phyloP scores from a whole-genome alignment of 768 basidiomycete genomes.

The Phylloporus scabripes region DNA sequence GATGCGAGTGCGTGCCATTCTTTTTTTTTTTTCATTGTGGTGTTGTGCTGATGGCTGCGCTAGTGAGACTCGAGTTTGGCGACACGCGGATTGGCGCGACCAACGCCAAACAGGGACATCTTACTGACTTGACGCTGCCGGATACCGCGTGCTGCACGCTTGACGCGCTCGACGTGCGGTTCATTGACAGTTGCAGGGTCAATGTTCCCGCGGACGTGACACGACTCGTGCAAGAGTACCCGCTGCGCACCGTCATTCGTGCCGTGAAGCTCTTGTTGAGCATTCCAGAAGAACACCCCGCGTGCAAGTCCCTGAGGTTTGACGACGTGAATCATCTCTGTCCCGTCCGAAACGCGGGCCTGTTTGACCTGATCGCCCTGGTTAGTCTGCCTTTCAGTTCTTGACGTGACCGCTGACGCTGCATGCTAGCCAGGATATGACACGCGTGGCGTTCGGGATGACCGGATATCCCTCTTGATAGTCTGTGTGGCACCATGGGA shows the following conservation, averaged over 20 bases:
- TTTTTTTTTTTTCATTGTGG: neutral
- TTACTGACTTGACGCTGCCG: neutral
- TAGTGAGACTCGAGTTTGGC: neutral
- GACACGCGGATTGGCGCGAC: neutral
- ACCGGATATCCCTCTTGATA: conserved; percentile 1
- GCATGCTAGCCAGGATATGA: neutral
- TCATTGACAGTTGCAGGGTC: neutral
- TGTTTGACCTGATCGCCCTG: conserved; percentile 7
- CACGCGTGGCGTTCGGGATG: neutral
- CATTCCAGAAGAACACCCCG: neutral
- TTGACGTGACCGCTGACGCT: neutral
- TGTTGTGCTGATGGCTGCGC: too few relatives aligned
- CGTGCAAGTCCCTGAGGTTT: neutral
- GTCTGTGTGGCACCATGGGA: conserved; percentile 2
- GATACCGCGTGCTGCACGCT: neutral
- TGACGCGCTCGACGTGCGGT: neutral
- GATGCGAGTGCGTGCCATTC: neutral
- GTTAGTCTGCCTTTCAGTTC: neutral
- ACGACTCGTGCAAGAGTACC: conserved; percentile 1
- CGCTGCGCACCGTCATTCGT: conserved; percentile 3
- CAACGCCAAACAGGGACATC: neutral
- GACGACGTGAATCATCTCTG: conserved; percentile 7
- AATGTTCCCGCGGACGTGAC: conserved; percentile 4
- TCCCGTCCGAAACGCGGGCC: neutral
- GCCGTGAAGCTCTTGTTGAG: neutral